phyloP scores from a whole-genome alignment of 441 rosid species.

The Melastoma candidum region DNA sequence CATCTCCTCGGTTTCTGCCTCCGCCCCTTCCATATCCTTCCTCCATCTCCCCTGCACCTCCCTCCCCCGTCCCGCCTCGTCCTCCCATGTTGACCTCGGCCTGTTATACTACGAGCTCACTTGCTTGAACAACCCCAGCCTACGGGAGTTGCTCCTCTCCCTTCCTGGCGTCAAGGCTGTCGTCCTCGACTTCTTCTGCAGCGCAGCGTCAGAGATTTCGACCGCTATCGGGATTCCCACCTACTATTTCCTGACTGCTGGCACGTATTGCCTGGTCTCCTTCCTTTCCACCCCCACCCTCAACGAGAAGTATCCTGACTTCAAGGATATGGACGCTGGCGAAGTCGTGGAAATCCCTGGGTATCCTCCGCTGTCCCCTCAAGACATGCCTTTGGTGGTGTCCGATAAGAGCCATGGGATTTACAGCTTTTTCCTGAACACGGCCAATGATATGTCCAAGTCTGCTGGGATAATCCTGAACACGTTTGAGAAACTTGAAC shows the following conservation, averaged over 20 bases:
- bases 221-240: slow-evolving; percentile 29
- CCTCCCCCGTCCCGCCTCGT: slow-evolving; percentile 8
- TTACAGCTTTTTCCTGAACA: slow-evolving; percentile 18
- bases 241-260: slow-evolving; percentile 35
- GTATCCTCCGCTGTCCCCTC: slow-evolving; percentile 26
- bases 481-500: slow-evolving; percentile 38
- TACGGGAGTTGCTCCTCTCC: slow-evolving; percentile 22
- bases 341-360: slow-evolving; percentile 25
- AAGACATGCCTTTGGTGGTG: slow-evolving; percentile 20
- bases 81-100: background rate
- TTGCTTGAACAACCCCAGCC: slow-evolving; percentile 25
- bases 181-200: slow-evolving; percentile 36
- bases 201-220: slow-evolving; percentile 20
- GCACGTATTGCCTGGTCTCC: slow-evolving; percentile 26
- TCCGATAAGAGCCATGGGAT: slow-evolving; percentile 19
- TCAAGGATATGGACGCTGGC: slow-evolving; percentile 16
- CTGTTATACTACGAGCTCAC: slow-evolving; percentile 22
- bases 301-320: slow-evolving; percentile 21
- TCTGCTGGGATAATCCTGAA: slow-evolving; percentile 43
- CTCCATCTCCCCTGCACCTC: slow-evolving; percentile 13
- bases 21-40: slow-evolving; percentile 12
- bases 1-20: slow-evolving; percentile 15
- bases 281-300: slow-evolving; percentile 23
- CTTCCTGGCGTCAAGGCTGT: slow-evolving; percentile 21
- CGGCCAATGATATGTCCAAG: slow-evolving; percentile 18